phyloP scores from a whole-genome alignment of 2,329 filamentous ascomycete species.

The Botrytis medusae region DNA sequence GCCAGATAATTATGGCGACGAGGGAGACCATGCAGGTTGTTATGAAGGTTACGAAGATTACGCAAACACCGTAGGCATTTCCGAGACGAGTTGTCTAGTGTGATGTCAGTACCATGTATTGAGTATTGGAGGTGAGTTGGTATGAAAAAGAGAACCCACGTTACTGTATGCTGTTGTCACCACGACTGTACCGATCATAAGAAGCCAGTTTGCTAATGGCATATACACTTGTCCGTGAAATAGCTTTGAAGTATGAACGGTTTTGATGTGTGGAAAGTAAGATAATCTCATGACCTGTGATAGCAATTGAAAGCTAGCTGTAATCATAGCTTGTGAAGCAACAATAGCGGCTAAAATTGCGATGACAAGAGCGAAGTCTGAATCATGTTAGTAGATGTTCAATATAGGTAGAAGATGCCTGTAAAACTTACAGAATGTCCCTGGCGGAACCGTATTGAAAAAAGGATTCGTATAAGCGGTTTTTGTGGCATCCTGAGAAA shows the following conservation, averaged over 20 bases:
- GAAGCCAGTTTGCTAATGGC: slow-evolving; percentile 72
- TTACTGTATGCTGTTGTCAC: slow-evolving; percentile 74
- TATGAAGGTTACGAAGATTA: slow-evolving; percentile 78
- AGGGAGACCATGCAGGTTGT: slow-evolving; percentile 73
- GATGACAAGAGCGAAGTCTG: slow-evolving; percentile 62
- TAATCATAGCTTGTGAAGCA: slow-evolving; percentile 77
- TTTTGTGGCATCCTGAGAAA: slow-evolving; percentile 53
- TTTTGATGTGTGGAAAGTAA: slow-evolving; percentile 75
- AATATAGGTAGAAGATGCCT: neutral
- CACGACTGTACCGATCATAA: slow-evolving; percentile 74
- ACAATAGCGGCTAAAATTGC: slow-evolving; percentile 72
- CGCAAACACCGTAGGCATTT: slow-evolving; percentile 76
- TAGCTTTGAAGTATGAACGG: slow-evolving; percentile 66
- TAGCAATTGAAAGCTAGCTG: slow-evolving; percentile 67
- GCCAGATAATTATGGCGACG: slow-evolving; percentile 72
- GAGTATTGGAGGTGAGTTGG: neutral
- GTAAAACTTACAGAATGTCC: slow-evolving; percentile 53
- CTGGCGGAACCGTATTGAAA: slow-evolving; percentile 67
- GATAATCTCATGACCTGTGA: slow-evolving; percentile 66
- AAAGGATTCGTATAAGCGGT: slow-evolving; percentile 71
- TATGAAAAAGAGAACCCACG: slow-evolving; percentile 42
- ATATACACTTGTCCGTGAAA: slow-evolving; percentile 78
- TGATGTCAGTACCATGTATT: slow-evolving; percentile 4
- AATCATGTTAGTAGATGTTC: neutral
- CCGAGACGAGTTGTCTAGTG: slow-evolving; percentile 63